Percentiles rank a stretch among this genome's conserved stretches.
Conservation (phyloP, 1,284 basidiomycete species). For the Heterobasidion irregulare region DNA sequence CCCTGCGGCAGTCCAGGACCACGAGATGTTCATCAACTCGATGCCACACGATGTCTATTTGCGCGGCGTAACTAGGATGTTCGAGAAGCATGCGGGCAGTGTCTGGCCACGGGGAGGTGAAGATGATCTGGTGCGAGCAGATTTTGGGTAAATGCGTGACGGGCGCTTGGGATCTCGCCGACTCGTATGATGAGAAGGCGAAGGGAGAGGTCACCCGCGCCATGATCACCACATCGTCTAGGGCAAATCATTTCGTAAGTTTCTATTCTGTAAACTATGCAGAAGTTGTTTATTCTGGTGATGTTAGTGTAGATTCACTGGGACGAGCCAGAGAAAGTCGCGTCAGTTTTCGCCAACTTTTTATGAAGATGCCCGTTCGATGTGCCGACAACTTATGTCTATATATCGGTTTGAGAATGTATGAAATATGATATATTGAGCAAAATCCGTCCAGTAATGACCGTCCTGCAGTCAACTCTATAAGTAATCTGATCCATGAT, state of each 20-base stretch:
- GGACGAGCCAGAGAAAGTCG: background rate
- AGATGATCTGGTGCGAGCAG: constrained; percentile 4
- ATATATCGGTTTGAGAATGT: too few species aligned
- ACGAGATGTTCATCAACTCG: background rate
- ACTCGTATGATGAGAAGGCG: background rate
- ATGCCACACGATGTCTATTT: background rate
- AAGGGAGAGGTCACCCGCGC: background rate
- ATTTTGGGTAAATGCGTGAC: background rate
- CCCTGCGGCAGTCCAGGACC: background rate
- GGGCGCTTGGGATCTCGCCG: background rate
- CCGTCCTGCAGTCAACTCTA: too few species aligned
- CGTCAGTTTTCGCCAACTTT: too few species aligned
- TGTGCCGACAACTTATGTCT: too few species aligned
- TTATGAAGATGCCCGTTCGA: too few species aligned
- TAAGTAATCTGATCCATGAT: too few species aligned
- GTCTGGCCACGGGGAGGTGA: background rate
- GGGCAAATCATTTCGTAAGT: background rate
- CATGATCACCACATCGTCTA: background rate
- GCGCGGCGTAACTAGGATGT: background rate
- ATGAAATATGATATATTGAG: too few species aligned
- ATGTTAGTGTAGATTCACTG: background rate
- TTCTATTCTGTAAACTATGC: too few species aligned
- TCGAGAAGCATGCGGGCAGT: background rate
- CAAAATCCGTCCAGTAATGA: too few species aligned
- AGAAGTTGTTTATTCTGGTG: too few species aligned